Evolutionary conservation across 2,329 filamentous ascomycete genomes (phyloP).

Genomic region (Simplicillium sp.): DNA sequence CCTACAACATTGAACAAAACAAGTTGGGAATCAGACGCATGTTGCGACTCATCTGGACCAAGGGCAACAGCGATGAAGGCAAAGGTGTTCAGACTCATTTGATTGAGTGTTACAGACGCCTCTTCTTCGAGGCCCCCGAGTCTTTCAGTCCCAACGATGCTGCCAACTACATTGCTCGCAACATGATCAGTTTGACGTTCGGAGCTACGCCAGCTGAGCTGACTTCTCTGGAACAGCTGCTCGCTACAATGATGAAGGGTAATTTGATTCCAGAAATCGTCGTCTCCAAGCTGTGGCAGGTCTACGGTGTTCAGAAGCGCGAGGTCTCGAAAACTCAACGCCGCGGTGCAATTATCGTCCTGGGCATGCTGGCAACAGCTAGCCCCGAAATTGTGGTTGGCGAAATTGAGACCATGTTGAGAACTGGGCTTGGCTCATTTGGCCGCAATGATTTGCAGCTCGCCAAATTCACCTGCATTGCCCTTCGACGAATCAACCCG

Average conservation of each 20-base stretch:
- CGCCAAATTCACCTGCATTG: slow-evolving; percentile 92
- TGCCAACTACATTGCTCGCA: slow-evolving; percentile 90
- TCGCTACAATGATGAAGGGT: slow-evolving; percentile 96
- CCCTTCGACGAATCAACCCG: slow-evolving; percentile 82
- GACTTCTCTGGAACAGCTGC: slow-evolving; percentile 86
- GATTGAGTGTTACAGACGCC: slow-evolving; percentile 89
- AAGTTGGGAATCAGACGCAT: slow-evolving; percentile 89
- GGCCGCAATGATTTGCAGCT: slow-evolving; percentile 78
- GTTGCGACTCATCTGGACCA: slow-evolving; percentile 97
- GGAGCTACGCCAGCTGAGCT: slow-evolving; percentile 90
- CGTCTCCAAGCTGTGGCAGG: slow-evolving; percentile 89
- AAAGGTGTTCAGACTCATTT: slow-evolving; percentile 95
- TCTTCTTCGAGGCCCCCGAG: slow-evolving; percentile 93
- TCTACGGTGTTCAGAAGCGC: slow-evolving; percentile 87
- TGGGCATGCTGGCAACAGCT: slow-evolving; percentile 92
- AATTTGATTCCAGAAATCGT: slow-evolving; percentile 80
- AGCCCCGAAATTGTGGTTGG: slow-evolving; percentile 87
- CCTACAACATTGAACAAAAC: slow-evolving; percentile 91
- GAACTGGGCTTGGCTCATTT: slow-evolving; percentile 74
- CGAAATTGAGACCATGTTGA: slow-evolving; percentile 90
- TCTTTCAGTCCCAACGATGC: slow-evolving; percentile 81
- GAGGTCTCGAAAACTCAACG: slow-evolving; percentile 89
- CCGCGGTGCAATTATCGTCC: slow-evolving; percentile 86
- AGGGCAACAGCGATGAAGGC: slow-evolving; percentile 97
- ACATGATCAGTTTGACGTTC: slow-evolving; percentile 98